These are phyloP conservation scores for Aureobasidium sp. DNA, from an alignment of 2,329 filamentous ascomycete genomes.

Conservation along the genomic window DNA sequence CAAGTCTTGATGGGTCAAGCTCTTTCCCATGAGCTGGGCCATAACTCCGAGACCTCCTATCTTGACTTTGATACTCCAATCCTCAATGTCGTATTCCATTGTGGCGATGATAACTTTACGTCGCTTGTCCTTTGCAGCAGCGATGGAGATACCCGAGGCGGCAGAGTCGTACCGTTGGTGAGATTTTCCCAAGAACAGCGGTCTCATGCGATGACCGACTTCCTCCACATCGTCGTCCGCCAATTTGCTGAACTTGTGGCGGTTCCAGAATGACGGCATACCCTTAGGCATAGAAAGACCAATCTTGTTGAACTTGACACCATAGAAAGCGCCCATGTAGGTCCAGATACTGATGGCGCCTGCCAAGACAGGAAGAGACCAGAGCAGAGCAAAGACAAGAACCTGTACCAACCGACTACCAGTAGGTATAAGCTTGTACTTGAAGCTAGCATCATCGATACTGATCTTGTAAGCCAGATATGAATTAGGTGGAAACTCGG, in stretches of 20 bases:
- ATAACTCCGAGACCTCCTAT: slow-evolving; percentile 63
- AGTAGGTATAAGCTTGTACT: slow-evolving; percentile 43
- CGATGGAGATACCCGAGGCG: neutral
- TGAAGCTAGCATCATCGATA: slow-evolving; percentile 46
- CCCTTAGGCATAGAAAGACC: slow-evolving; percentile 39
- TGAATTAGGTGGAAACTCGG: slow-evolving; percentile 44
- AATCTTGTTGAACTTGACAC: slow-evolving; percentile 53
- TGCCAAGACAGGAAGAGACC: slow-evolving; percentile 43
- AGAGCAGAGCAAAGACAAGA: slow-evolving; percentile 45
- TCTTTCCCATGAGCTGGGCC: slow-evolving; percentile 60
- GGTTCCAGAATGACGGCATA: slow-evolving; percentile 28
- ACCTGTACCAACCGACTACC: slow-evolving; percentile 49
- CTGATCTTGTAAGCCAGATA: slow-evolving; percentile 47
- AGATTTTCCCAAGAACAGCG: slow-evolving; percentile 28
- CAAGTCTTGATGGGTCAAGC: slow-evolving; percentile 54
- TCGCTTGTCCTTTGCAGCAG: slow-evolving; percentile 15
- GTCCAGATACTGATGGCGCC: slow-evolving; percentile 43
- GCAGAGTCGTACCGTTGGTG: neutral
- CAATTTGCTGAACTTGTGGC: slow-evolving; percentile 23
- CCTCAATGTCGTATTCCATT: slow-evolving; percentile 41
- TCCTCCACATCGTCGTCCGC: slow-evolving; percentile 20
- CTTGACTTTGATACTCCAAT: slow-evolving; percentile 63
- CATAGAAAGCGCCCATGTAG: slow-evolving; percentile 54
- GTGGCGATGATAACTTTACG: slow-evolving; percentile 54
- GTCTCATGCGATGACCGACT: slow-evolving; percentile 20